Evolutionary conservation across 106 monocot genomes (phyloP).

Genomic region (Dactylorhiza incarnata): DNA sequence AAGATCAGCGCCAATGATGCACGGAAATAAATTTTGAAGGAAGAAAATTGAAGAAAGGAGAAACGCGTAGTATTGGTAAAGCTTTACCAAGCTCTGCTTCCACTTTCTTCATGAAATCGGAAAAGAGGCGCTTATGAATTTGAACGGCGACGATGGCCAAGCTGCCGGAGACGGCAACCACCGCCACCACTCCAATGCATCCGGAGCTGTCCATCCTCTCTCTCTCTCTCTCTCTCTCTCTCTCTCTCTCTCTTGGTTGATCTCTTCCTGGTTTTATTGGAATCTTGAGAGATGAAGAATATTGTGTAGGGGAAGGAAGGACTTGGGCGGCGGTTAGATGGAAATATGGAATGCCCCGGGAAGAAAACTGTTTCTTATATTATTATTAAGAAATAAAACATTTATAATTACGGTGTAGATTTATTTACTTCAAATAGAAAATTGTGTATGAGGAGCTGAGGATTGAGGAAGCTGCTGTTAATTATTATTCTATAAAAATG

Average conservation of each 20-base stretch:
- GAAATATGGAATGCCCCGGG: too few relatives aligned
- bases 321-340: not conserved
- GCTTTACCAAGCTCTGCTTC: slow-evolving; percentile 18
- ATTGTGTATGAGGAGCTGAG: too few relatives aligned
- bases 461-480: too few relatives aligned
- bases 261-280: too few relatives aligned
- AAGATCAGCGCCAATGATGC: too few relatives aligned
- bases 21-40: not conserved
- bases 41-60: not conserved
- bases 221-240: slow-evolving; percentile 4
- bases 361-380: too few relatives aligned
- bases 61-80: not conserved
- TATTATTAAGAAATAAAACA: too few relatives aligned
- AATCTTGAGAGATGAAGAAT: too few relatives aligned
- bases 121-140: slow-evolving; percentile 21
- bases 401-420: too few relatives aligned
- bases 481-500: too few relatives aligned
- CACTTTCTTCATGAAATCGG: slow-evolving; percentile 34
- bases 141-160: slow-evolving; percentile 21
- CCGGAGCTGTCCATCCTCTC: slow-evolving; percentile 27
- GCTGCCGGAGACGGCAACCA: slow-evolving; percentile 32
- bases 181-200: slow-evolving; percentile 31
- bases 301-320: not conserved
- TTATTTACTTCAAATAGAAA: too few relatives aligned
- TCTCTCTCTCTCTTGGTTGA: not conserved